These are phyloP conservation scores for Amphicarpaea edgeworthii DNA, from an alignment of 306 rosid species.

Conservation along the genomic window DNA sequence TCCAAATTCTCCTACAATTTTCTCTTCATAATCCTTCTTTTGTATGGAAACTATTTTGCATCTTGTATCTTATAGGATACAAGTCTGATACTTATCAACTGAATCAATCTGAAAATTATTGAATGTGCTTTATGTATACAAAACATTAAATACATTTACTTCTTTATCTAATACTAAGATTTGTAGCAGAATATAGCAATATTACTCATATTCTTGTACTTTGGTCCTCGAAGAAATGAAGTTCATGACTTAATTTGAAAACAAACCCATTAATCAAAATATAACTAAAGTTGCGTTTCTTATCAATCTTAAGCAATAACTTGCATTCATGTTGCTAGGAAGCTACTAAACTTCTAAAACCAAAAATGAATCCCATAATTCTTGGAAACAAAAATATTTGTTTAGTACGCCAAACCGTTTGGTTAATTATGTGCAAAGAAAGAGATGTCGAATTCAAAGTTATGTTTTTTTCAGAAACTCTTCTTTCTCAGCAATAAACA, in stretches of 20 bases:
- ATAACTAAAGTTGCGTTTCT: not conserved
- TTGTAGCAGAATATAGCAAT: not conserved
- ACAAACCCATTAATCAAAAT: not conserved
- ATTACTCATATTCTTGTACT: not conserved
- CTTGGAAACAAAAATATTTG: not conserved
- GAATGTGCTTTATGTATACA: not conserved
- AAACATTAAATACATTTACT: not conserved
- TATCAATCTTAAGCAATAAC: not conserved
- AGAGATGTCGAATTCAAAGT: not conserved
- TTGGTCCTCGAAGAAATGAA: constrained; percentile 7
- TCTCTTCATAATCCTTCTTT: not conserved
- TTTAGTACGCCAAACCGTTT: not conserved
- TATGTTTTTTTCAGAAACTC: constrained; percentile 23
- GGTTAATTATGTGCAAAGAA: not conserved
- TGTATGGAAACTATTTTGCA: not conserved
- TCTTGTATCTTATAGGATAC: too few species aligned
- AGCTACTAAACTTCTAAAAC: not conserved
- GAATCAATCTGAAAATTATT: too few species aligned
- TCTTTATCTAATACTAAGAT: not conserved
- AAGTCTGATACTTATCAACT: too few species aligned
- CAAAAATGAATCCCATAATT: not conserved
- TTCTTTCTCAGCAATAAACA: not conserved
- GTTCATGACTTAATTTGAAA: not conserved
- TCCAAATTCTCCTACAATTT: not conserved
- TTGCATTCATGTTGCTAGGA: not conserved